Conservation (phyloP, 2,329 filamentous ascomycete genomes). For the Diplodia seriata region DNA sequence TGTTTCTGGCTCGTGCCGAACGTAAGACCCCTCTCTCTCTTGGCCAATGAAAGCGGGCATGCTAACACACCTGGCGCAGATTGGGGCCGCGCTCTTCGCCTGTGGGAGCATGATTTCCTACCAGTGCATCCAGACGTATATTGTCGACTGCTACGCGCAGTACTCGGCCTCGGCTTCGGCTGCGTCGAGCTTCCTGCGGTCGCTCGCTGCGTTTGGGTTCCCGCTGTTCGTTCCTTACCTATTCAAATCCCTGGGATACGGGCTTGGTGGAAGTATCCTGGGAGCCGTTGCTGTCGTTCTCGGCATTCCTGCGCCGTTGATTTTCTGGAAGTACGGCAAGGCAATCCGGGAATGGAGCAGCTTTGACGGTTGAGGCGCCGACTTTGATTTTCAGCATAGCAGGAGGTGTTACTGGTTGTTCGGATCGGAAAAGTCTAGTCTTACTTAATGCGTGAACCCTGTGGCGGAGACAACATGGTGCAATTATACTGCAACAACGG, state of each 20-base stretch:
- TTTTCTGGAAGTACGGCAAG: slow-evolving; percentile 58
- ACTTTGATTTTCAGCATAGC: neutral
- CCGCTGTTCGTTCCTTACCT: slow-evolving; percentile 55
- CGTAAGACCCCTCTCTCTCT: neutral
- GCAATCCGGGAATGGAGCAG: slow-evolving; percentile 53
- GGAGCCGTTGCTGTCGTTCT: slow-evolving; percentile 54
- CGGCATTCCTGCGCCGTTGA: slow-evolving; percentile 55
- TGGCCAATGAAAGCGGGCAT: neutral
- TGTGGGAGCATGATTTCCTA: slow-evolving; percentile 55
- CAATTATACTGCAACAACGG: neutral
- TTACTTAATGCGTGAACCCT: neutral
- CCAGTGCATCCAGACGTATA: slow-evolving; percentile 61
- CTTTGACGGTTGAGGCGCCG: neutral
- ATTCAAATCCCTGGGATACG: slow-evolving; percentile 55
- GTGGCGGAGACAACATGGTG: neutral
- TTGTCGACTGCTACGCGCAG: slow-evolving; percentile 59
- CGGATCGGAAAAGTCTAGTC: neutral
- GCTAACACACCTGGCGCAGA: slow-evolving; percentile 34
- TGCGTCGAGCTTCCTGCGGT: slow-evolving; percentile 56
- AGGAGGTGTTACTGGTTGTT: neutral
- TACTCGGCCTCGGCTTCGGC: slow-evolving; percentile 60
- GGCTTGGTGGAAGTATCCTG: slow-evolving; percentile 58
- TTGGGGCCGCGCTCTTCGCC: slow-evolving; percentile 60
- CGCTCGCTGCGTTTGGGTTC: slow-evolving; percentile 55
- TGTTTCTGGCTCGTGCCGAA: slow-evolving; percentile 63